Percentiles rank a stretch among this genome's conserved stretches.
These are phyloP conservation scores for Marasmius oreades DNA, from an alignment of 1,284 basidiomycete species.

Conservation along the genomic window DNA sequence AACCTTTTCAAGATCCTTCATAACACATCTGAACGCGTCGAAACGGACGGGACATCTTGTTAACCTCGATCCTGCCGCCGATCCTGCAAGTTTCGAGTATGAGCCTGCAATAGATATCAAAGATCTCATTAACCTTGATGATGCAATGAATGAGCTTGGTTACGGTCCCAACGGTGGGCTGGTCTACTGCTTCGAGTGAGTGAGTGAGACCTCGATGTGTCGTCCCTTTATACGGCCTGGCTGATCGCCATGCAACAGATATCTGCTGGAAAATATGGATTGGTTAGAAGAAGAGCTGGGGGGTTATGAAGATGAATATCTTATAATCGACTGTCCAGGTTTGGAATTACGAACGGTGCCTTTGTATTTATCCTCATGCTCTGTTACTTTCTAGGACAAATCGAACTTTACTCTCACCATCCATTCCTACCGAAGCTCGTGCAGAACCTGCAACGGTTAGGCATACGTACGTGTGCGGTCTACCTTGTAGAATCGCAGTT, in stretches of 20 bases:
- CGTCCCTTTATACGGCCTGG: slow-evolving; percentile 3
- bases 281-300: slow-evolving; percentile 99
- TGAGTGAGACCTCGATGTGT: slow-evolving; percentile 38
- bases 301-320: slow-evolving; percentile 93
- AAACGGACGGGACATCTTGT: slow-evolving; percentile 90
- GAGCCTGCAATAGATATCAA: slow-evolving; percentile 93
- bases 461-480: slow-evolving; percentile 76
- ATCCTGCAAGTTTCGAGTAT: slow-evolving; percentile 84
- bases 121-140: slow-evolving; percentile 89
- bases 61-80: slow-evolving; percentile 96
- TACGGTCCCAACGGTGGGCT: slow-evolving; percentile 98
- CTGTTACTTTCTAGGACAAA: slow-evolving; percentile 67
- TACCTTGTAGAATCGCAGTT: slow-evolving; percentile 98
- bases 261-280: slow-evolving; percentile 95
- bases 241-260: slow-evolving; percentile 47
- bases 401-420: slow-evolving; percentile 98
- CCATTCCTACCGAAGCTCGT: slow-evolving; percentile 92
- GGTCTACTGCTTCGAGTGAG: slow-evolving; percentile 99
- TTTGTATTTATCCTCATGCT: neutral
- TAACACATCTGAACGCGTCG: slow-evolving; percentile 86
- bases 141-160: slow-evolving; percentile 95
- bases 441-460: slow-evolving; percentile 64
- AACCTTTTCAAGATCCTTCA: slow-evolving; percentile 87
- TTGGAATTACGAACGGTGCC: slow-evolving; percentile 19
- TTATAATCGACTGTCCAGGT: slow-evolving; percentile 98